Conservation (phyloP, 2,329 filamentous ascomycete species). For the Tolypocladium pustulatum region DNA sequence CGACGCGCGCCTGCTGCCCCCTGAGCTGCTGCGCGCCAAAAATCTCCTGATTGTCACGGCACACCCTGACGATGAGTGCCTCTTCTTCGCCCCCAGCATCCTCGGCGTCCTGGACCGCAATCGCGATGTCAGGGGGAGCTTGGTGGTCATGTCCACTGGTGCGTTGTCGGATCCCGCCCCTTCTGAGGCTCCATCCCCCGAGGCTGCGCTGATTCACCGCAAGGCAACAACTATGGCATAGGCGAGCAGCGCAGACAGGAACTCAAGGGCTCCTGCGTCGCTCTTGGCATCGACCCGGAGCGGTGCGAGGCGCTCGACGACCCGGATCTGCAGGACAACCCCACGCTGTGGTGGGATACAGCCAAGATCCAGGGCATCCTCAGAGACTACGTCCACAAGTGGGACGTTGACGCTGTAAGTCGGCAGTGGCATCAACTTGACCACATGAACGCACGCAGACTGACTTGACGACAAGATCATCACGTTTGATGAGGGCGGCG, state of each 20-base stretch:
- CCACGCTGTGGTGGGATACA: conserved; percentile 26
- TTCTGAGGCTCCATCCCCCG: no score
- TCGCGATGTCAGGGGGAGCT: conserved; percentile 11
- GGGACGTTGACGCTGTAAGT: conserved; percentile 24
- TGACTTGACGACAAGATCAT: conserved; percentile 19
- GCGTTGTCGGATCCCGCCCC: background rate
- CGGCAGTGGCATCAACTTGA: background rate
- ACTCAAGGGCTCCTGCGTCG: conserved; percentile 17
- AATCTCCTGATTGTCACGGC: conserved; percentile 27
- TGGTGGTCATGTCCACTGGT: conserved; percentile 22
- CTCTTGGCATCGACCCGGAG: conserved; percentile 15
- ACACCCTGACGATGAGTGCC: conserved; percentile 28
- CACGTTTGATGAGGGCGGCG: conserved; percentile 28
- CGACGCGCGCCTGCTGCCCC: conserved; percentile 24
- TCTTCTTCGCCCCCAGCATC: conserved; percentile 21
- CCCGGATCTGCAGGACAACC: conserved; percentile 25
- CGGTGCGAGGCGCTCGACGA: conserved; percentile 21
- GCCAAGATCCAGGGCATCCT: conserved; percentile 19
- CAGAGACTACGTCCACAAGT: conserved; percentile 21
- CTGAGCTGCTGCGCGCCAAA: conserved; percentile 19
- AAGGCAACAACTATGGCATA: conserved; percentile 20
- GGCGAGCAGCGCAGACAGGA: conserved; percentile 16
- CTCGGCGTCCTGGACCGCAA: conserved; percentile 19
- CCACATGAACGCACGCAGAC: background rate
- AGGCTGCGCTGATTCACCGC: background rate